These are phyloP conservation scores for Cavenderia fasciculata DNA, from an alignment of 78 protist species.

Conservation along the genomic window DNA sequence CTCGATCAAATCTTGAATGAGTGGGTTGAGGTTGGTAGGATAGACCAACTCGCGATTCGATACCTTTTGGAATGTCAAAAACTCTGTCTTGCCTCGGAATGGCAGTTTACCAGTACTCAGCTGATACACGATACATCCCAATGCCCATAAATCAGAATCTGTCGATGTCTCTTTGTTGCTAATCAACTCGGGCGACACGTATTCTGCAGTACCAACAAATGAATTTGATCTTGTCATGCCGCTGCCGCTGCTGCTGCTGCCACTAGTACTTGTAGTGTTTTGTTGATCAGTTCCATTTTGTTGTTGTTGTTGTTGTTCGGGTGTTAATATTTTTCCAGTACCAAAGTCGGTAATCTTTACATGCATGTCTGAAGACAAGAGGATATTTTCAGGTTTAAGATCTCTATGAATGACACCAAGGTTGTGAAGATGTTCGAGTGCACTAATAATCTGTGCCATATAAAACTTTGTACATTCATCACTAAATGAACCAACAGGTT, in stretches of 20 bases:
- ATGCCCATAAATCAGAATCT: conserved; percentile 93
- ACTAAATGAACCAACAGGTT: conserved; percentile 73
- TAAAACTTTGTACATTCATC: conserved; percentile 70
- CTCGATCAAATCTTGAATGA: conserved; percentile 83
- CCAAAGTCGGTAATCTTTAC: conserved; percentile 88
- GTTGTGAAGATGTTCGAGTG: conserved; percentile 76
- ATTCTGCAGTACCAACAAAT: conserved; percentile 90
- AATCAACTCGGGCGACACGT: conserved; percentile 93
- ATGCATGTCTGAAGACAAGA: conserved; percentile 79
- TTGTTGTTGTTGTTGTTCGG: not conserved
- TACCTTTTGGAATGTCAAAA: conserved; percentile 87
- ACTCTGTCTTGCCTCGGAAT: conserved; percentile 82
- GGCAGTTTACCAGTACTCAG: conserved; percentile 87
- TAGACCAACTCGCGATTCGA: conserved; percentile 43
- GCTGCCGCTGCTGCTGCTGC: not conserved
- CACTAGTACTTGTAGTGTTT: not conserved
- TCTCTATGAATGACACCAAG: conserved; percentile 82
- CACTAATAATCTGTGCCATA: conserved; percentile 85
- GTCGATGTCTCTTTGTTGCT: conserved; percentile 76
- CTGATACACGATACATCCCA: conserved; percentile 95
- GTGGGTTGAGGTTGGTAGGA: conserved; percentile 82
- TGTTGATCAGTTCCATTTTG: not conserved
- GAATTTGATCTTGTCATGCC: conserved; percentile 50
- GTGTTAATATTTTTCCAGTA: conserved; percentile 64
- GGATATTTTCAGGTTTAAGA: conserved; percentile 85